These are phyloP conservation scores for Paxillus involutus DNA, from an alignment of 768 basidiomycete genomes.

Conservation along the genomic window DNA sequence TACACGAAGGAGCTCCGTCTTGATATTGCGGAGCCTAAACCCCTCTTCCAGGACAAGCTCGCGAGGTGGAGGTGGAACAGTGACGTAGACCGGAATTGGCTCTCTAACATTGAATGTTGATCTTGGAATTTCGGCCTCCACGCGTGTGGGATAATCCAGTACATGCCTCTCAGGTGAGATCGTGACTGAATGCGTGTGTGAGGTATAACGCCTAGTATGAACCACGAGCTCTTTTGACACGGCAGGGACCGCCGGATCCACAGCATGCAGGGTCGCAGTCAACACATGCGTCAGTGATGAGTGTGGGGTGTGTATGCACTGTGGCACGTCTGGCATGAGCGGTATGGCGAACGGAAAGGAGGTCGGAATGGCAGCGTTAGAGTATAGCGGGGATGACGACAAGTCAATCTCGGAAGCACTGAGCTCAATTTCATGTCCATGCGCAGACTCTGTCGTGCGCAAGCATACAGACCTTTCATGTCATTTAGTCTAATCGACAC, in stretches of 20 bases:
- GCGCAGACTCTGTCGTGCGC: conserved; percentile 64
- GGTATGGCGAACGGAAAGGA: conserved; percentile 82
- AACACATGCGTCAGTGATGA: conserved; percentile 74
- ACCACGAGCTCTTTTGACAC: conserved; percentile 61
- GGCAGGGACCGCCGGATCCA: conserved; percentile 35
- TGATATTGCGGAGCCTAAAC: conserved; percentile 75
- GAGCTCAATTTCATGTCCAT: conserved; percentile 66
- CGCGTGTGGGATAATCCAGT: conserved; percentile 61
- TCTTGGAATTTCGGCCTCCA: conserved; percentile 72
- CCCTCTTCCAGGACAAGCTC: conserved; percentile 70
- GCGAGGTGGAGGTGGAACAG: conserved; percentile 71
- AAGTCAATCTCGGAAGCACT: conserved; percentile 55
- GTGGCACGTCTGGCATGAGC: conserved; percentile 75
- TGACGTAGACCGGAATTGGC: conserved; percentile 75
- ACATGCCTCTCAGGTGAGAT: conserved; percentile 58
- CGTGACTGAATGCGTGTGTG: conserved; percentile 57
- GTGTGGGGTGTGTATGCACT: conserved; percentile 74
- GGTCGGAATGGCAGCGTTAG: conserved; percentile 48
- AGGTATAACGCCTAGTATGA: conserved; percentile 73
- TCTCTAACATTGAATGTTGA: conserved; percentile 72
- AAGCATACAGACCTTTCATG: conserved; percentile 58
- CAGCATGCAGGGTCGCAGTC: conserved; percentile 62
- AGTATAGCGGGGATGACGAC: conserved; percentile 41
- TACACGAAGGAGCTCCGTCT: conserved; percentile 71
- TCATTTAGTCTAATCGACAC: conserved; percentile 12